A percentile compares a stretch with the other conserved stretches of the same genome.
Conservation (phyloP, 345 rosid species). For the Stellera chamaejasme region DNA sequence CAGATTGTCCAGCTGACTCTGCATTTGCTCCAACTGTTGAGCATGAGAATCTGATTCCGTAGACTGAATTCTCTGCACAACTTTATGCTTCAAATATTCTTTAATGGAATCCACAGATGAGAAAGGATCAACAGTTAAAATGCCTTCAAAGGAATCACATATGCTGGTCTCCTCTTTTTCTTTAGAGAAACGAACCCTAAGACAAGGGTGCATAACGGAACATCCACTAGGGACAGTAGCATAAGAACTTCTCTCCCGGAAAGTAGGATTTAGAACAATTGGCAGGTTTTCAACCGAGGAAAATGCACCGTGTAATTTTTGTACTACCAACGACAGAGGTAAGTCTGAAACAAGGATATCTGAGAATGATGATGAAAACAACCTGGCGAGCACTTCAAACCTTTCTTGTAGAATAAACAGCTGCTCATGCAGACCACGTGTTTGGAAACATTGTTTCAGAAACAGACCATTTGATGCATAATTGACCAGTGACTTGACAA, state of each 20-base stretch:
- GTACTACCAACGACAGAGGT: constrained; percentile 43
- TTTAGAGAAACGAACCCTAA: constrained; percentile 60
- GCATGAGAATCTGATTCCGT: constrained; percentile 25
- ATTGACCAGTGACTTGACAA: constrained; percentile 57
- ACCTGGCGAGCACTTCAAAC: constrained; percentile 54
- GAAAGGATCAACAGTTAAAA: constrained; percentile 71
- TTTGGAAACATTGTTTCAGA: constrained; percentile 28
- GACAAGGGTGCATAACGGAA: constrained; percentile 46
- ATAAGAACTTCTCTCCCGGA: constrained; percentile 51
- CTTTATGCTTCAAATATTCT: constrained; percentile 58
- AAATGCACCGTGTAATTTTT: constrained; percentile 68
- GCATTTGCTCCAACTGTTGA: constrained; percentile 24
- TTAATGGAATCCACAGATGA: constrained; percentile 56
- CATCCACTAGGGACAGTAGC: constrained; percentile 63
- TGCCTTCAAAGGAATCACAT: constrained; percentile 45
- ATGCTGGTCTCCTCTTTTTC: constrained; percentile 64
- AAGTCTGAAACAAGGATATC: constrained; percentile 33
- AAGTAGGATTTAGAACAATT: constrained; percentile 40
- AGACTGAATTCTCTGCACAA: constrained; percentile 26
- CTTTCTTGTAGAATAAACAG: constrained; percentile 46
- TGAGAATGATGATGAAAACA: constrained; percentile 24
- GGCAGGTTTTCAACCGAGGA: constrained; percentile 84
- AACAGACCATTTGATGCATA: constrained; percentile 59
- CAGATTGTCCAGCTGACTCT: constrained; percentile 24
- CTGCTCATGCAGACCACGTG: constrained; percentile 18